Conservation (phyloP, 2,329 filamentous ascomycete species). For the Talaromyces sp. region DNA sequence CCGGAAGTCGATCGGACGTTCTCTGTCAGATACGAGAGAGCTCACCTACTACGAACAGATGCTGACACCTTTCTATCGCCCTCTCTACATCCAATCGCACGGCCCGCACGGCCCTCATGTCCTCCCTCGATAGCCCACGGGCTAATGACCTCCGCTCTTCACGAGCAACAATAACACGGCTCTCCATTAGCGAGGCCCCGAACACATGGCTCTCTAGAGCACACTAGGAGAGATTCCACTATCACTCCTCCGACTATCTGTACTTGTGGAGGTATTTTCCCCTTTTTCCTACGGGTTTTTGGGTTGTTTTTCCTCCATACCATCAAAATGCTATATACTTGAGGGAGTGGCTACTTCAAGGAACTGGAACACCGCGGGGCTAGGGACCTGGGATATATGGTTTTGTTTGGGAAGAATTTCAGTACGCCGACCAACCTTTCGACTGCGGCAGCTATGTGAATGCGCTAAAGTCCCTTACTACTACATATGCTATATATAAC, state of each 20-base stretch:
- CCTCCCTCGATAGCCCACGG: background rate
- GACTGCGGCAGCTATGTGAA: no score
- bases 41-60: conserved; percentile 5
- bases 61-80: background rate
- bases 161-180: background rate
- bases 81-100: background rate
- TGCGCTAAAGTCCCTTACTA: no score
- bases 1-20: conserved; percentile 2
- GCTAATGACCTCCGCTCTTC: background rate
- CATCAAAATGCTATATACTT: conserved; percentile 7
- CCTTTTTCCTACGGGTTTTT: conserved; percentile 1
- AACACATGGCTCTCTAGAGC: background rate
- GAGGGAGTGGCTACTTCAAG: conserved; percentile 2
- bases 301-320: background rate
- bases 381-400: conserved; percentile 1
- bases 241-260: background rate
- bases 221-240: conserved; percentile 21
- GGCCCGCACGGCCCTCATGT: background rate
- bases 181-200: background rate
- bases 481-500: no score
- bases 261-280: background rate
- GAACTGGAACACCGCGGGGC: background rate
- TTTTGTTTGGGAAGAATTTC: conserved; percentile 5
- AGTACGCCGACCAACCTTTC: background rate
- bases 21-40: background rate